Base-by-base conservation (phyloP, 2,329 filamentous ascomycete species). In the Aspergillus puulaauensis region DNA sequence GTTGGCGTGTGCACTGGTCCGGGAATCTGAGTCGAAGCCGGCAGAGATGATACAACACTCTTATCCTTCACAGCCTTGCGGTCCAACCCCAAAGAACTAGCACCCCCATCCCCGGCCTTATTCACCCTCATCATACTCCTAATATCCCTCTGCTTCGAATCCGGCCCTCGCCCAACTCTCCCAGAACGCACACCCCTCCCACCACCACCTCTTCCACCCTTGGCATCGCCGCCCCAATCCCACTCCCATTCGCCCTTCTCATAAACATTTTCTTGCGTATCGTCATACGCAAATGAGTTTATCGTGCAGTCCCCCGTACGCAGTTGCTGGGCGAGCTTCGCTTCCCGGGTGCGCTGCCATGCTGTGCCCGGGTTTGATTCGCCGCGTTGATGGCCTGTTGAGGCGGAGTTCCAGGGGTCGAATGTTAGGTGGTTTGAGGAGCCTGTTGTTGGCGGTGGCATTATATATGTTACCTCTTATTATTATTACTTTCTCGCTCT, bases 381-480 rank as follows among this genome's bases (percentile, higher is more conserved):
- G 43, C 90, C 85, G 41, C 86, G 83, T 74, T 96, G 92, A 71
- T 96, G 91, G 46, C 90, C 90, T 1, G 88, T 87, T 6, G 88
- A 86, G 12, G 86, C 85, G 14, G 86, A 87, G 75, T 91, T 91
- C 71, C 75, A 79, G 37, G 73, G 68, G 49, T 79, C 77, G 60
- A 78, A 77, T 62, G 67, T 59, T 40, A 61, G 62, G 64, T 70
- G 68, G 54, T 70, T 23, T 50, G 54, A 43, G 27, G 33, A 51
- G 52, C 35, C n/a, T 52, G n/a, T 43, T 54, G 17, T 35, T 45
- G 41, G 21, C 8, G n/a, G 39, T n/a, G 56, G 24, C 17, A 39
- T 50, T 50, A 19, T 21, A 17, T 11, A 19, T 45, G 39, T 43
- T 19, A 50, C 24, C 37, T 47, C 23, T 51, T 35, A 24, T 15